Percentiles rank a stretch among this genome's conserved stretches.
phyloP scores from a whole-genome alignment of 331 rosid species.

The Quercus lobata region DNA sequence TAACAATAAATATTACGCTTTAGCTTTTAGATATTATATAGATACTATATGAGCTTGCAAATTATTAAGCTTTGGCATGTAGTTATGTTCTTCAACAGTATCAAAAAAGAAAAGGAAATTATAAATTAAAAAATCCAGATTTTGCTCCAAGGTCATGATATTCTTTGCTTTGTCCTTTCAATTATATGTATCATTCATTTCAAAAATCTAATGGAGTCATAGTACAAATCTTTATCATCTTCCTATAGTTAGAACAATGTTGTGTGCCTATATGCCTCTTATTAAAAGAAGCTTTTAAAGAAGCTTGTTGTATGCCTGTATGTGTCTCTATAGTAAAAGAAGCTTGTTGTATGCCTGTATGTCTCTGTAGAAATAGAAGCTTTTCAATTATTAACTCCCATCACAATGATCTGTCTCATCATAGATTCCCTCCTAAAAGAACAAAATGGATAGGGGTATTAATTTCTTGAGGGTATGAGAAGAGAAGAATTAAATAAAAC shows the following conservation, averaged over 20 bases:
- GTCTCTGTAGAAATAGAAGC: background rate
- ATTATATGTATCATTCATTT: background rate
- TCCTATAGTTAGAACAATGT: background rate
- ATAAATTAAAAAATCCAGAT: too few species aligned
- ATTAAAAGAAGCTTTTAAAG: background rate
- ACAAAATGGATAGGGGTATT: background rate
- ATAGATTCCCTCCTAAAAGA: constrained; percentile 79
- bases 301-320: background rate
- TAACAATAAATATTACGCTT: too few species aligned
- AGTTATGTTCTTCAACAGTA: background rate
- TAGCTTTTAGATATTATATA: too few species aligned
- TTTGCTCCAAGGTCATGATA: too few species aligned
- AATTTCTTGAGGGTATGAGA: background rate
- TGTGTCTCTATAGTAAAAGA: too few species aligned
- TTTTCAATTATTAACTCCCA: background rate
- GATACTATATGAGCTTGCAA: too few species aligned
- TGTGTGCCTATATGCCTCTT: background rate
- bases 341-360: background rate
- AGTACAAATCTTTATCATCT: background rate
- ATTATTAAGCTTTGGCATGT: too few species aligned
- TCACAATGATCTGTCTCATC: constrained; percentile 85
- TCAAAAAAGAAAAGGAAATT: background rate
- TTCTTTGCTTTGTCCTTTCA: background rate
- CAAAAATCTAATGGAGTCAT: background rate
- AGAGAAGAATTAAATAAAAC: background rate